These are phyloP conservation scores for Neofusicoccum umdonicola DNA, from an alignment of 2,329 filamentous ascomycete species.

Conservation along the genomic window DNA sequence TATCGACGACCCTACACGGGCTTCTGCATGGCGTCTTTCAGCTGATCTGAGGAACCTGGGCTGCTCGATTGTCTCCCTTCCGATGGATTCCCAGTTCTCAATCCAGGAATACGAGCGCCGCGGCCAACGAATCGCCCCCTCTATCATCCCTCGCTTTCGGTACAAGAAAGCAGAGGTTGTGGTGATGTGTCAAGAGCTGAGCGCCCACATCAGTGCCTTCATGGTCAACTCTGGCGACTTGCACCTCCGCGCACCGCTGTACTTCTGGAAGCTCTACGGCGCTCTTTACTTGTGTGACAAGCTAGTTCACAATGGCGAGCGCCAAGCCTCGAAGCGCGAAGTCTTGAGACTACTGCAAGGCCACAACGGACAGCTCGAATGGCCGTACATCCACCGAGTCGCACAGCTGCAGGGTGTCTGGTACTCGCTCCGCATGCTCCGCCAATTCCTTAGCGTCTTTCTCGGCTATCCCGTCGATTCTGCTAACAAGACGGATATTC, in stretches of 20 bases:
- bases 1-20: conserved; percentile 46
- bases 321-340: background rate
- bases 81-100: background rate
- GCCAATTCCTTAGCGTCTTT: conserved; percentile 6
- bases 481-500: background rate
- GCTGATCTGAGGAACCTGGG: conserved; percentile 35
- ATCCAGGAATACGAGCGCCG: conserved; percentile 14
- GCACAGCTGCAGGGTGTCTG: conserved; percentile 12
- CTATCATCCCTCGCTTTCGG: background rate
- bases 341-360: background rate
- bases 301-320: background rate
- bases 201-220: conserved; percentile 2
- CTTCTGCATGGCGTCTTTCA: conserved; percentile 44
- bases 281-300: conserved; percentile 1
- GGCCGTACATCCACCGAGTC: conserved; percentile 2
- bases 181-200: background rate
- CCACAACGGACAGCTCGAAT: background rate
- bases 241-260: background rate
- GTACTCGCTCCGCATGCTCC: conserved; percentile 17
- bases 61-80: conserved; percentile 37
- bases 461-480: background rate
- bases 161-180: conserved; percentile 1
- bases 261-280: conserved; percentile 14
- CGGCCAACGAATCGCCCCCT: background rate
- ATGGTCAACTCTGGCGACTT: background rate